These are phyloP conservation scores for Raffaelea albimanens DNA, from an alignment of 2,329 filamentous ascomycete species.

Conservation along the genomic window DNA sequence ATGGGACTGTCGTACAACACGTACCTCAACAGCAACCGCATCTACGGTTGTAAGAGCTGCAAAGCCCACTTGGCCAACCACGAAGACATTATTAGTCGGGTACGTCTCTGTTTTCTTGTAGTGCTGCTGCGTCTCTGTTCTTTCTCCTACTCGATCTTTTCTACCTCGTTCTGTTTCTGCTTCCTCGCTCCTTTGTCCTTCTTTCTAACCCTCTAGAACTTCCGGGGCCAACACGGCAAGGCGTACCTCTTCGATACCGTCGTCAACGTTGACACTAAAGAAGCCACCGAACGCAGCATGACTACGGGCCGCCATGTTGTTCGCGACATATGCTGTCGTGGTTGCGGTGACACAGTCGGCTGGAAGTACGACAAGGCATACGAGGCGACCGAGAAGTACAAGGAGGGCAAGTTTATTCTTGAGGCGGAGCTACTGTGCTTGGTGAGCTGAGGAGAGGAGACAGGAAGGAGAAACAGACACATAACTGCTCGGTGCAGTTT, in stretches of 20 bases:
- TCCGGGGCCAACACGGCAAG: slow-evolving; percentile 96
- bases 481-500: no score
- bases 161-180: not conserved
- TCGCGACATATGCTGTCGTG: slow-evolving; percentile 81
- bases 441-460: slow-evolving; percentile 42
- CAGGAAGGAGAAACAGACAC: no score
- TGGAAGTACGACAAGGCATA: slow-evolving; percentile 99
- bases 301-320: slow-evolving; percentile 93
- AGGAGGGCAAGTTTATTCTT: slow-evolving; percentile 96
- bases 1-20: slow-evolving; percentile 92
- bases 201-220: slow-evolving; percentile 55
- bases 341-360: slow-evolving; percentile 86
- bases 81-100: slow-evolving; percentile 89
- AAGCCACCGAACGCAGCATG: slow-evolving; percentile 93
- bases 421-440: slow-evolving; percentile 83
- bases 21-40: slow-evolving; percentile 76
- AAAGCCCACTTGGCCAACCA: slow-evolving; percentile 93
- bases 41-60: slow-evolving; percentile 90
- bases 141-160: slow-evolving; percentile 7
- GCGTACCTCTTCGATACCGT: slow-evolving; percentile 93
- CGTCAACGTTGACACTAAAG: slow-evolving; percentile 77
- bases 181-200: not conserved
- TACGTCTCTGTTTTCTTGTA: slow-evolving; percentile 39
- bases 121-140: slow-evolving; percentile 3
- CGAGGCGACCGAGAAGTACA: slow-evolving; percentile 89